phyloP scores from a whole-genome alignment of 192 early-diverging fungal genomes.

The Powellomyces hirtus region DNA sequence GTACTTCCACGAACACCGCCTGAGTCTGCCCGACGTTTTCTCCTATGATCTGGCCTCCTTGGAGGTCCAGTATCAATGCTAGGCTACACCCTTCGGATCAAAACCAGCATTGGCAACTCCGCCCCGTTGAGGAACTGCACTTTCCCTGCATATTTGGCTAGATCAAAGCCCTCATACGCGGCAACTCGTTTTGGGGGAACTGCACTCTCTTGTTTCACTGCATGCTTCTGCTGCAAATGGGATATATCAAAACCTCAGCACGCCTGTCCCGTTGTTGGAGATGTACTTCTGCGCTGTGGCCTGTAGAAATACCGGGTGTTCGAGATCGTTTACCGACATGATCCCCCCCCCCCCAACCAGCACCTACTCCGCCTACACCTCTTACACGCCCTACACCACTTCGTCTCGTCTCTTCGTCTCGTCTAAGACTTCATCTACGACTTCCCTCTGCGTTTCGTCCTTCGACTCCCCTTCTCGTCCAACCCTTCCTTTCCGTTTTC shows the following conservation, averaged over 20 bases:
- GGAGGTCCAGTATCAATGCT: conserved; percentile 1
- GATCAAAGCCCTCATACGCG: not conserved
- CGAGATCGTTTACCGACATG: not conserved
- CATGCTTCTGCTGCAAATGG: conserved; percentile 4
- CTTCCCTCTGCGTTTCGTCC: too few species aligned
- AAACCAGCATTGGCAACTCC: not conserved
- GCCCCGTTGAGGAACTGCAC: conserved; percentile 2
- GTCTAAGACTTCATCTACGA: too few species aligned
- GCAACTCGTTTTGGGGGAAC: not conserved
- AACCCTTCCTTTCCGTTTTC: too few species aligned
- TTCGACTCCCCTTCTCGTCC: too few species aligned
- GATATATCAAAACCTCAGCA: not conserved
- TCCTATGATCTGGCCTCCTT: not conserved
- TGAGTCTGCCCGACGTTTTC: not conserved
- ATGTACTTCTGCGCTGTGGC: conserved; percentile 6
- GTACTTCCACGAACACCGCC: not conserved
- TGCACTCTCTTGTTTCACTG: not conserved
- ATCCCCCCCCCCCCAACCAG: too few species aligned
- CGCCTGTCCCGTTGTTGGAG: conserved; percentile 4
- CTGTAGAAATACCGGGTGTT: conserved; percentile 3
- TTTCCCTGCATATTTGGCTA: conserved; percentile 1
- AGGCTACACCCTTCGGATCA: not conserved
- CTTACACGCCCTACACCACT: too few species aligned
- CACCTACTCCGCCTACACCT: too few species aligned
- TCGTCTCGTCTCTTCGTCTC: too few species aligned